Evolutionary conservation across 2,329 filamentous ascomycete species (phyloP), one percentile per base, ranked within the genome.

Genomic region (Colletotrichum sp.): DNA sequence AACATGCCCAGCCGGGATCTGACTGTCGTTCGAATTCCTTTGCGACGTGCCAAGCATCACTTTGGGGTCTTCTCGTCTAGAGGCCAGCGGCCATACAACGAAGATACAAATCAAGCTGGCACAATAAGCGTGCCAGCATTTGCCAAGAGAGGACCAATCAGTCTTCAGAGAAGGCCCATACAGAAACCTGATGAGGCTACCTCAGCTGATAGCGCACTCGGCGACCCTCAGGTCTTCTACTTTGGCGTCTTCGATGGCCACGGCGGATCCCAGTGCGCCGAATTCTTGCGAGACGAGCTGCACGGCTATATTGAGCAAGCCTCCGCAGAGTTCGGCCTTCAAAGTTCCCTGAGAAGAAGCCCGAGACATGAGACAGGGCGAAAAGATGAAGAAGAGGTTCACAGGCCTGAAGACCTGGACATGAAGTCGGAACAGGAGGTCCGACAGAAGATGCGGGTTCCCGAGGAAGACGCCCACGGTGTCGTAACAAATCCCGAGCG

Each of bases 241-340:
- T 99, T 98, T 89, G 96, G 92, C 2, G 93, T 99, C 2, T 99
- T 99, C 82, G 97, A 99, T 84, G 97, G 97, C 4, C 97, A 99
- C 86, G 97, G 97, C 12, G 97, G 97, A 25, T 91, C 88, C 25
- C 95, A 98, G 83, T 99, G 97, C 84, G 96, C 95, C 76, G 93
- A 94, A 22, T 99, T 98, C 80, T 85, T 99, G 79, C 90, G 93
- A 74, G 95, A 98, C 76, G 92, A 94, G 81, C 87, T 99, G 76
- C 97, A 98, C 83, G 91, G 92, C 12, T 99, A 98, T 83, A 93
- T 99, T 44, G 96, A 99, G 84, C 90, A 95, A 79, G 92, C 95
- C 0, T 95, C 95, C 0, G 88, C 89, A 72, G 89, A 93, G 22
- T 98, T 99, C 81, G 93, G 94, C 77, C 87, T 98, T 32, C 88